Evolutionary conservation across 2,329 filamentous ascomycete species (phyloP).

Genomic region (Trichoderma atrobrunneum): DNA sequence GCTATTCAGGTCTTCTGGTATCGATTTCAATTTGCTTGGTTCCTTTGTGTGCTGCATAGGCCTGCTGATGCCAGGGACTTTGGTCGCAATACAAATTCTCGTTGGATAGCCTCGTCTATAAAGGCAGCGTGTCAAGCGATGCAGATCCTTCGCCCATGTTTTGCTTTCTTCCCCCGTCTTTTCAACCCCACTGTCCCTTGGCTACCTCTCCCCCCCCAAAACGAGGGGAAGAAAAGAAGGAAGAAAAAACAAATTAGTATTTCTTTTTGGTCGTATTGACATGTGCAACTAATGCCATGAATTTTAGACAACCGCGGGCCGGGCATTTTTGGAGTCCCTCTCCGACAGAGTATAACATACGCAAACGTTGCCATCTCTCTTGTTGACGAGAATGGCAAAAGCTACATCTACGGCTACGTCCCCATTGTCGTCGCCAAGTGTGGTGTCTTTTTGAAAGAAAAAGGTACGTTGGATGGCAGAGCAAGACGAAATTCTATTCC

Average conservation of each 20-base stretch:
- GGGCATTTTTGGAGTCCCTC: slow-evolving; percentile 91
- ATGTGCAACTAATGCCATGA: neutral
- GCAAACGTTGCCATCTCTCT: slow-evolving; percentile 98
- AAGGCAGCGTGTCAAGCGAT: slow-evolving; percentile 17
- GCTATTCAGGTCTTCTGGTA: slow-evolving; percentile 14
- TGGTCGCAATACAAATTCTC: neutral
- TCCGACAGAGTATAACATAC: slow-evolving; percentile 93
- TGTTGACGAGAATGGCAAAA: slow-evolving; percentile 86
- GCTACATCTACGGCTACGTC: slow-evolving; percentile 97
- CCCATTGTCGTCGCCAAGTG: slow-evolving; percentile 98
- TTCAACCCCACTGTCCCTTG: neutral
- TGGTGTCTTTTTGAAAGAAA: slow-evolving; percentile 95
- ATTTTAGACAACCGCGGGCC: slow-evolving; percentile 50
- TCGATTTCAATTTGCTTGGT: slow-evolving; percentile 17
- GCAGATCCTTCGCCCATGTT: neutral
- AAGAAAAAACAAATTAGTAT: neutral
- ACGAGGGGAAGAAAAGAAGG: neutral
- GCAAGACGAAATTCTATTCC: neutral
- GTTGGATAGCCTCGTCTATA: neutral
- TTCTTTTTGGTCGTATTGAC: neutral
- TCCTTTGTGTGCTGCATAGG: neutral
- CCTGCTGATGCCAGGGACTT: slow-evolving; percentile 9
- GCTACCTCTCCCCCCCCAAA: neutral
- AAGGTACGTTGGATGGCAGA: slow-evolving; percentile 63
- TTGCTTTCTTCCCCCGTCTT: neutral